Conservation (phyloP, 2,329 filamentous ascomycete species). For the Clathrospora elynae region DNA sequence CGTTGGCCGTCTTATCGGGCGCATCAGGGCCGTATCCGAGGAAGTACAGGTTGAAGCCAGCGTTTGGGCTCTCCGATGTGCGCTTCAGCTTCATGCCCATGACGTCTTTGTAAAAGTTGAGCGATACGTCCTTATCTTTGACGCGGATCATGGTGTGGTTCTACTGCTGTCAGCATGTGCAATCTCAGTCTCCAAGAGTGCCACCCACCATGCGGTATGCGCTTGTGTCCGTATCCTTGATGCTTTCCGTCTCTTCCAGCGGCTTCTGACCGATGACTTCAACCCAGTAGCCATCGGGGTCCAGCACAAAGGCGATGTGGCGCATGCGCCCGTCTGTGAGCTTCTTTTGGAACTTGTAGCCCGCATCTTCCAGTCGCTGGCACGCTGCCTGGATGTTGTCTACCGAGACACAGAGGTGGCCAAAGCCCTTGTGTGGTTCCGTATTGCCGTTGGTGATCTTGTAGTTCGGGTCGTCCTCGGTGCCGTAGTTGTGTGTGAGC, state of each 20-base stretch:
- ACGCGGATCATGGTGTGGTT: constrained; percentile 96
- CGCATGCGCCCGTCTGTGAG: constrained; percentile 74
- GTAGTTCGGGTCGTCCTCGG: constrained; percentile 81
- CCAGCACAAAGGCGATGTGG: constrained; percentile 86
- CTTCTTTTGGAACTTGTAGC: constrained; percentile 95
- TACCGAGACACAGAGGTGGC: constrained; percentile 77
- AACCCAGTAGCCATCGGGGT: constrained; percentile 76
- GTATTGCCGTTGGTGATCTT: constrained; percentile 85
- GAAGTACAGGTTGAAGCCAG: constrained; percentile 90
- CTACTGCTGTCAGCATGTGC: constrained; percentile 47
- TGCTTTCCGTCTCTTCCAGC: constrained; percentile 72
- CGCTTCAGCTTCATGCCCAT: constrained; percentile 86
- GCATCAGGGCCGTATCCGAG: constrained; percentile 69
- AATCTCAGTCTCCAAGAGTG: neutral
- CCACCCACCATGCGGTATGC: constrained; percentile 69
- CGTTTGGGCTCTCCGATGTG: constrained; percentile 70
- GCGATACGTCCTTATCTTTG: constrained; percentile 63
- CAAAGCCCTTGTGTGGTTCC: constrained; percentile 85
- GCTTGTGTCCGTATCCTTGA: constrained; percentile 71
- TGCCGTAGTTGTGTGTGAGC: constrained; percentile 83
- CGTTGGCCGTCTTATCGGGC: constrained; percentile 60
- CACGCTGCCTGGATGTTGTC: constrained; percentile 83
- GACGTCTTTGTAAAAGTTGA: constrained; percentile 68
- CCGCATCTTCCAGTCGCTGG: constrained; percentile 83
- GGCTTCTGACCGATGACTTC: constrained; percentile 77